Conservation (phyloP, 139 green algal genomes). For the Tetraselmis striata region DNA sequence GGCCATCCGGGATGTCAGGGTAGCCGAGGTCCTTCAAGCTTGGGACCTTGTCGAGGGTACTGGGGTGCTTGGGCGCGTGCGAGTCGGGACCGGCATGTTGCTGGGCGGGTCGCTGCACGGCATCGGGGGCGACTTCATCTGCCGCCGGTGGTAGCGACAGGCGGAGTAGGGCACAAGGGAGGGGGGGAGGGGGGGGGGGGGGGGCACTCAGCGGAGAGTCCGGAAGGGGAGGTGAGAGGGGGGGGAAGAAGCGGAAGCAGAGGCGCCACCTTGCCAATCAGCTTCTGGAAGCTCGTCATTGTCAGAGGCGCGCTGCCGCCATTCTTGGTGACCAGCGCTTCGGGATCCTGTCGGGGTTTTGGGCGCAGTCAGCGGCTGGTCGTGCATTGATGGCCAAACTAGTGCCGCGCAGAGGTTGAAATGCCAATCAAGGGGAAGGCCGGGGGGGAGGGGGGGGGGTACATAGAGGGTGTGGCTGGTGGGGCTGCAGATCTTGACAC, state of each 20-base stretch:
- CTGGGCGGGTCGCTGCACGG: neutral
- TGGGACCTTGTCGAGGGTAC: neutral
- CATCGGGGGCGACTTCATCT: neutral
- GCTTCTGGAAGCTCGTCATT: conserved; percentile 65
- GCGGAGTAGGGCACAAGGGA: neutral
- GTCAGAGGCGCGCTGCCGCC: conserved; percentile 50
- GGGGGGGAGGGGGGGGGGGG: conserved; percentile 6
- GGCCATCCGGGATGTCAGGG: neutral
- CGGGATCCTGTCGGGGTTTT: conserved; percentile 51
- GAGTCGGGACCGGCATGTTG: neutral
- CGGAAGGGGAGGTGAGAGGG: conserved; percentile 30
- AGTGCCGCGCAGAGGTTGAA: too few relatives aligned
- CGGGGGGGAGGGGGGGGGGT: conserved; percentile 8
- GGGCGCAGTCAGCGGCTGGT: too few relatives aligned
- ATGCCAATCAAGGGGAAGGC: neutral
- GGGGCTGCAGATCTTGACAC: conserved; percentile 43
- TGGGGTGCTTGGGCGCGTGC: neutral
- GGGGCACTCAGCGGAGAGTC: conserved; percentile 40
- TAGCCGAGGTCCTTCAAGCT: conserved; percentile 15
- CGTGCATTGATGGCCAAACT: too few relatives aligned
- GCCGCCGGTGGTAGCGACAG: neutral
- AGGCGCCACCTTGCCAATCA: conserved; percentile 47
- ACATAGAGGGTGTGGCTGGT: conserved; percentile 83
- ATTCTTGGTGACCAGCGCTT: conserved; percentile 38
- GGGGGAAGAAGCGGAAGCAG: neutral